Evolutionary conservation across 2,329 filamentous ascomycete species (phyloP), one percentile per base, ranked within the genome.

Genomic region (Diplodia corticola): DNA sequence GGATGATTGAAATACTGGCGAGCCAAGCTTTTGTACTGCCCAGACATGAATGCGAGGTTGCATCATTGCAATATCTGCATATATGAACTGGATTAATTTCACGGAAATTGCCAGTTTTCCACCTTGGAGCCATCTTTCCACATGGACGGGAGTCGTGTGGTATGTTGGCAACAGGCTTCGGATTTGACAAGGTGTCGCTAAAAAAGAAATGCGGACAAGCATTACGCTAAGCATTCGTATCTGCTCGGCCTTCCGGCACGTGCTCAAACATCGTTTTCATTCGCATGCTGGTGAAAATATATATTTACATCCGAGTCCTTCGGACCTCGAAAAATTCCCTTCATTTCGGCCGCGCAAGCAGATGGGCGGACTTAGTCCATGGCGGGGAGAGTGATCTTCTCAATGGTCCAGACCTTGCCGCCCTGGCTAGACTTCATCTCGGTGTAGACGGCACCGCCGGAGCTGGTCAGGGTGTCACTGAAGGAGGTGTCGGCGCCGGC

Each of bases 401-500:
- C 54, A 17, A 65, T 65, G 0, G 64, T 60, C 64, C 53, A 60
- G 22, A 65, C 64, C 40, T 49, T 60, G 22, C 64, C 64, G 24
- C 54, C 64, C 15, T 60, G n/a, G 22, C 37, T 59, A 1, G 44
- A 48, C n/a, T 35, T 24, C 20, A 65, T 48, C 9, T 44, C 64
- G 15, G 44, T 50, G 44, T 65, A 51, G 7, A 33, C 40, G n/a
- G 64, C 64, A 24, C 53, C 44, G 26, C 40, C 37, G 13, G 64
- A 59, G 37, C 37, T 59, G 64, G 26, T 17, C 9, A 65, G 20
- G 2, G 64, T 65, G 54, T 65, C 54, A 13, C 53, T 35, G 48
- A 76, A 79, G 7, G 69, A 68, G 24, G 71, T 70, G 66, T 77
- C 78, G 0, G 75, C 73, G 5, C 70, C 69, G 0, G 72, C 73